Evolutionary conservation across 108 stramenopile species (phyloP).

Genomic region (Cyclotella cryptica): DNA sequence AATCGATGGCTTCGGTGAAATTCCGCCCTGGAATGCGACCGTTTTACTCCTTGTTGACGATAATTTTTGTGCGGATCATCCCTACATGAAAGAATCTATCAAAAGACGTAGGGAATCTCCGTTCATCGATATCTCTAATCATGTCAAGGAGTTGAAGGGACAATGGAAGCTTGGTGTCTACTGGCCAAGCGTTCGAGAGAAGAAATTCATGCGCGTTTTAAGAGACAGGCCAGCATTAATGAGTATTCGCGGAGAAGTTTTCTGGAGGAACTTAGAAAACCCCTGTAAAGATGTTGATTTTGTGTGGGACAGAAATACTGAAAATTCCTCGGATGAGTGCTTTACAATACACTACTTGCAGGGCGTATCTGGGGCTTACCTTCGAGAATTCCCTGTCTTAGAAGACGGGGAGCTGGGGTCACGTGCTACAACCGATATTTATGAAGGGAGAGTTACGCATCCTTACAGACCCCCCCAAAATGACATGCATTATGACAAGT

Average conservation of each 20-base stretch:
- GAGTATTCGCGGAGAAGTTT: conserved; percentile 14
- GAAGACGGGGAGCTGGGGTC: background rate
- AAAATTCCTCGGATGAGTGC: conserved; percentile 5
- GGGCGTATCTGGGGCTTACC: conserved; percentile 14
- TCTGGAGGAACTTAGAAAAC: conserved; percentile 18
- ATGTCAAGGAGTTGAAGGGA: background rate
- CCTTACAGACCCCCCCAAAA: background rate
- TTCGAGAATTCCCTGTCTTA: background rate
- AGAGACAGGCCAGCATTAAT: conserved; percentile 25
- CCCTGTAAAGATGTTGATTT: conserved; percentile 23
- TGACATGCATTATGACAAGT: background rate
- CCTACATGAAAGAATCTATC: conserved; percentile 22
- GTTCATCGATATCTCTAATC: background rate
- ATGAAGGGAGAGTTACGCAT: background rate
- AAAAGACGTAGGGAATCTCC: background rate
- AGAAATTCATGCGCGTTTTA: background rate
- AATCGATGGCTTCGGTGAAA: too few species aligned
- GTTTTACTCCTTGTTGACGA: conserved; percentile 4
- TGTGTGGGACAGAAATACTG: conserved; percentile 12
- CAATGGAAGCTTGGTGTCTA: conserved; percentile 19
- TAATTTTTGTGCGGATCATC: conserved; percentile 3
- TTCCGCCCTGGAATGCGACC: conserved; percentile 29
- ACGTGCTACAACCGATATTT: background rate
- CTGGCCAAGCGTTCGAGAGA: conserved; percentile 7
- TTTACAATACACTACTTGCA: conserved; percentile 26